These are phyloP conservation scores for Lasiodiplodia gonubiensis DNA, from an alignment of 2,329 filamentous ascomycete species.

Conservation along the genomic window DNA sequence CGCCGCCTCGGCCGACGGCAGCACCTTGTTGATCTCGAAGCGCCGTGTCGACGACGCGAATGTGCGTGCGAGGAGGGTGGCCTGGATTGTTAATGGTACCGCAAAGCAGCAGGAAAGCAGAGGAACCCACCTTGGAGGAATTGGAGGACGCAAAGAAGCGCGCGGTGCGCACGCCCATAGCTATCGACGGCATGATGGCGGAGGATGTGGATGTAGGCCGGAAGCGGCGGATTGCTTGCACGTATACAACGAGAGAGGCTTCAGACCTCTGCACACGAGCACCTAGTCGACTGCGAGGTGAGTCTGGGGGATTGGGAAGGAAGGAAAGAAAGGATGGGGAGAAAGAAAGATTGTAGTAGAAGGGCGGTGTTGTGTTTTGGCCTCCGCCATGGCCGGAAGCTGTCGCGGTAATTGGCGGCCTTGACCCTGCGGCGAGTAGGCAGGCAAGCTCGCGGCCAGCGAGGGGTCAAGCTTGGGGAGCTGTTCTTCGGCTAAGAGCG, in stretches of 20 bases:
- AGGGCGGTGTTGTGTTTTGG: slow-evolving; percentile 17
- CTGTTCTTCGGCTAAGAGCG: slow-evolving; percentile 21
- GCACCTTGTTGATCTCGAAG: slow-evolving; percentile 47
- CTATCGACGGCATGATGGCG: slow-evolving; percentile 23
- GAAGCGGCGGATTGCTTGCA: neutral
- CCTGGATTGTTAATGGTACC: neutral
- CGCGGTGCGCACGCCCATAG: slow-evolving; percentile 28
- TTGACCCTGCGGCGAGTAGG: neutral
- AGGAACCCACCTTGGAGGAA: slow-evolving; percentile 23
- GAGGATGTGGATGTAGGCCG: neutral
- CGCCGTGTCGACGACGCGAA: slow-evolving; percentile 43
- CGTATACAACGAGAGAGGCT: neutral
- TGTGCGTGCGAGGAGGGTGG: slow-evolving; percentile 40
- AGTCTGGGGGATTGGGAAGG: neutral
- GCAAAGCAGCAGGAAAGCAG: no score
- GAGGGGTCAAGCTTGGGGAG: neutral
- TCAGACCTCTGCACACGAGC: neutral
- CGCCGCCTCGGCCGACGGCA: slow-evolving; percentile 45
- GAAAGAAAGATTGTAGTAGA: neutral
- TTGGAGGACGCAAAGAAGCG: slow-evolving; percentile 17
- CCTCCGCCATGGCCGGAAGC: slow-evolving; percentile 13
- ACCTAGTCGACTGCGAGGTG: neutral
- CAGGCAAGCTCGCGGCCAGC: neutral
- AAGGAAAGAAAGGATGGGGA: neutral
- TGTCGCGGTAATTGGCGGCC: slow-evolving; percentile 24